phyloP scores from a whole-genome alignment of 257 asterid species.

The Nicotiana tabacum region DNA sequence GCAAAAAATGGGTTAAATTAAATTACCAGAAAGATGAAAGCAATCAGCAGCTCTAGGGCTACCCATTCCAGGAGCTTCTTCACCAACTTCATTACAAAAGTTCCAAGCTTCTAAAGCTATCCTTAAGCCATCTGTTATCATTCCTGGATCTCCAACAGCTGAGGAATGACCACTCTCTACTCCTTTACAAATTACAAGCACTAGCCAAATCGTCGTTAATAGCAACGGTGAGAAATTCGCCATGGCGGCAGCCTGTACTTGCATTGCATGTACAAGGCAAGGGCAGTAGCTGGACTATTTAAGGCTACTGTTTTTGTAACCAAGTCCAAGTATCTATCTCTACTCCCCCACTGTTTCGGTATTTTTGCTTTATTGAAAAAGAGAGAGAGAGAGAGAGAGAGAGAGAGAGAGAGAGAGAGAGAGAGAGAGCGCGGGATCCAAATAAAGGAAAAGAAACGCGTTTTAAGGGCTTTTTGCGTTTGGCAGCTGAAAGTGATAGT shows the following conservation, averaged over 20 bases:
- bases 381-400: background rate
- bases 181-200: background rate
- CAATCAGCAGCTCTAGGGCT: conserved; percentile 18
- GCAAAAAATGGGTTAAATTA: background rate
- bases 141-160: conserved; percentile 5
- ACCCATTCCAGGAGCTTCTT: conserved; percentile 9
- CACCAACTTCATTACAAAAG: conserved; percentile 16
- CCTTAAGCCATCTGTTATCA: conserved; percentile 9
- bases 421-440: background rate
- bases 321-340: background rate
- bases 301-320: background rate
- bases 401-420: background rate
- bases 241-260: background rate
- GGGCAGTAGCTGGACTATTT: background rate
- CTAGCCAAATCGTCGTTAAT: background rate
- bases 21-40: conserved; percentile 9
- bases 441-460: background rate
- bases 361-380: background rate
- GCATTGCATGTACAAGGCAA: background rate
- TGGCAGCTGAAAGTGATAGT: background rate
- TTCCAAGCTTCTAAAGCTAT: conserved; percentile 18
- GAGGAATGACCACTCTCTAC: background rate
- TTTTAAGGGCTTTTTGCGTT: background rate
- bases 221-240: background rate
- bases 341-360: background rate